Base-by-base conservation (phyloP, 2,329 filamentous ascomycete species). In the Lojkania enalia region DNA sequence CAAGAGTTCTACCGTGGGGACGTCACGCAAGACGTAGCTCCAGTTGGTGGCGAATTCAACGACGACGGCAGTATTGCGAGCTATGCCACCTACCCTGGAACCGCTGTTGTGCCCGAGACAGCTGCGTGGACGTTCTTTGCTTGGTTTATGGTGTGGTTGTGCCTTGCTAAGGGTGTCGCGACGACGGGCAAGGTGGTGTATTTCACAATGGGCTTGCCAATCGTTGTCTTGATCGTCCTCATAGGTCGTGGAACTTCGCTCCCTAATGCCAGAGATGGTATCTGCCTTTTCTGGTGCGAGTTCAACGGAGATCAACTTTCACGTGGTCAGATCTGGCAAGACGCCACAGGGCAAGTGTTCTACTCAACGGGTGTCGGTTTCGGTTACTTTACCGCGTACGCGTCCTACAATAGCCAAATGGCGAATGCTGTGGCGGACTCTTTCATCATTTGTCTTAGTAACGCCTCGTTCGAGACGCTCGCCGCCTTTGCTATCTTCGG, bases 401-500 rank as follows among this genome's bases (percentile, higher is more conserved):
- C 78, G 0, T 80, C 76, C 0, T 81, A 80, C 57, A 80, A 80
- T 39, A 52, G 60, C 52, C 74, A 66, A 47, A 72, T 78, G 56
- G 77, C 77, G 7, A 80, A 81, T 38, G 77, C 78, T 1, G 78
- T 80, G 1, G 74, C 77, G 71, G 78, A 81, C 44, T 74, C 78
- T 0, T 66, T 80, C 35, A 63, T 80, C 6, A 76, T 81, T 15
- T 74, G 75, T n/a, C 60, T 66, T 21, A 77, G 75, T 52, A 80
- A 81, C 35, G 71, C 76, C 1, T 50, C 78, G 0, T 80, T 80
- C 30, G 78, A 81, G 49, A 77, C 75, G 14, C 70, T 72, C 20
- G 66, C 69, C 1, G 69, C 69, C 3, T 72, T 73, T 40, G 63
- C 67, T 6, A 67, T 79, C 0, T 81, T 79, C 39, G 78, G 78